These are phyloP conservation scores for Populus deltoides DNA, from an alignment of 345 rosid species.

Conservation along the genomic window DNA sequence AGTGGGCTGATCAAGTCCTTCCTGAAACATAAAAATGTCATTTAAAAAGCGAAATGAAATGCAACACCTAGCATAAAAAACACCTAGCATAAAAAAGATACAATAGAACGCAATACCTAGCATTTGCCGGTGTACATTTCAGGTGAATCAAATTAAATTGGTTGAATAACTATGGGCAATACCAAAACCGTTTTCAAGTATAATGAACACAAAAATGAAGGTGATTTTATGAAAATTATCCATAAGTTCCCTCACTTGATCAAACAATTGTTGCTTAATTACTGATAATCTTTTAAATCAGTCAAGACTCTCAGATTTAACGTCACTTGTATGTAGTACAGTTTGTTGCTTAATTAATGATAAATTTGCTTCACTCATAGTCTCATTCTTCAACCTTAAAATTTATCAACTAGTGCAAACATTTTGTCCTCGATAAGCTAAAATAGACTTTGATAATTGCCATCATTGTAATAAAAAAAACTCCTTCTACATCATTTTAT, in stretches of 20 bases:
- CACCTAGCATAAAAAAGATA: not conserved
- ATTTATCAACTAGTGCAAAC: not conserved
- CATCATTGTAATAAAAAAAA: not conserved
- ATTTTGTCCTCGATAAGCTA: not conserved
- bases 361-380: not conserved
- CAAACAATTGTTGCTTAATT: not conserved
- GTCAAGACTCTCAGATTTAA: not conserved
- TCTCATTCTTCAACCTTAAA: not conserved
- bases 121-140: not conserved
- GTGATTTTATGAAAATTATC: not conserved
- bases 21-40: conserved; percentile 44
- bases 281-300: not conserved
- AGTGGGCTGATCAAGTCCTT: conserved; percentile 62
- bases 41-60: not conserved
- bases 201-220: not conserved
- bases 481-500: not conserved
- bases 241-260: not conserved
- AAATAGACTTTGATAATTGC: not conserved
- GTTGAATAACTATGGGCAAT: not conserved
- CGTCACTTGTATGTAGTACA: not conserved
- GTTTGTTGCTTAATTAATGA: not conserved
- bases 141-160: not conserved
- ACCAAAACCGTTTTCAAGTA: not conserved
- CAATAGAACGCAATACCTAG: not conserved
- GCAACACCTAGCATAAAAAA: not conserved